phyloP scores from a whole-genome alignment of 2,329 filamentous ascomycete species.

The Aspergillus niger region DNA sequence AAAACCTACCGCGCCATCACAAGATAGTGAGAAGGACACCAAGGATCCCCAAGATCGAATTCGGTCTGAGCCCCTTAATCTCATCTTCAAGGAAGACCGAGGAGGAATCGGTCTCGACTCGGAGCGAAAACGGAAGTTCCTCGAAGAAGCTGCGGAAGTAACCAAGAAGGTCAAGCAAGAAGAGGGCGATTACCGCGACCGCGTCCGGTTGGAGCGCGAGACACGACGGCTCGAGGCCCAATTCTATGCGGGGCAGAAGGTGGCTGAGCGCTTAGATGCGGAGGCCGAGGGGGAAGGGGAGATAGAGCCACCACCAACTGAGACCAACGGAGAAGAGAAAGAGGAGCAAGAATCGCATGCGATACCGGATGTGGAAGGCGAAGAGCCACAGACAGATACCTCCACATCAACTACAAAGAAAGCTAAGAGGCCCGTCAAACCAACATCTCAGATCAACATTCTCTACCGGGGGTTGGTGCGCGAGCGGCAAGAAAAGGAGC shows the following conservation, averaged over 20 bases:
- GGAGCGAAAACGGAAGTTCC: conserved; percentile 75
- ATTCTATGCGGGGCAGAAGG: conserved; percentile 76
- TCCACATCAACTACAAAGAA: conserved; percentile 1
- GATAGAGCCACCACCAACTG: conserved; percentile 14
- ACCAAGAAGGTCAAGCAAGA: conserved; percentile 65
- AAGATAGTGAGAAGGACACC: conserved; percentile 5
- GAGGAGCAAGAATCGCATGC: conserved; percentile 11
- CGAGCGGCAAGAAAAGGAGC: conserved; percentile 63
- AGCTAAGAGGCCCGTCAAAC: conserved; percentile 40
- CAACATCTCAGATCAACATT: conserved; percentile 70
- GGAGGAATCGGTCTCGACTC: conserved; percentile 82
- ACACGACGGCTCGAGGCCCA: conserved; percentile 67
- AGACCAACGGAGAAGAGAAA: no score
- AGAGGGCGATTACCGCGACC: conserved; percentile 71
- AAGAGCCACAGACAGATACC: conserved; percentile 12
- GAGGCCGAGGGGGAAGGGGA: conserved; percentile 43
- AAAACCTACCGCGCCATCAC: conserved; percentile 50
- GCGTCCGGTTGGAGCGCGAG: conserved; percentile 71
- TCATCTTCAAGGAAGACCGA: conserved; percentile 75
- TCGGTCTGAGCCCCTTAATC: conserved; percentile 70
- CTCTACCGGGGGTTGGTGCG: conserved; percentile 77
- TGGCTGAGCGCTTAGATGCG: conserved; percentile 74
- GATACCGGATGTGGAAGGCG: conserved; percentile 17
- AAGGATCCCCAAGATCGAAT: conserved; percentile 30
- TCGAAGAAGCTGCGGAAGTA: conserved; percentile 61